Conservation (phyloP, 2,329 filamentous ascomycete species). For the Aspergillus arachidicola region DNA sequence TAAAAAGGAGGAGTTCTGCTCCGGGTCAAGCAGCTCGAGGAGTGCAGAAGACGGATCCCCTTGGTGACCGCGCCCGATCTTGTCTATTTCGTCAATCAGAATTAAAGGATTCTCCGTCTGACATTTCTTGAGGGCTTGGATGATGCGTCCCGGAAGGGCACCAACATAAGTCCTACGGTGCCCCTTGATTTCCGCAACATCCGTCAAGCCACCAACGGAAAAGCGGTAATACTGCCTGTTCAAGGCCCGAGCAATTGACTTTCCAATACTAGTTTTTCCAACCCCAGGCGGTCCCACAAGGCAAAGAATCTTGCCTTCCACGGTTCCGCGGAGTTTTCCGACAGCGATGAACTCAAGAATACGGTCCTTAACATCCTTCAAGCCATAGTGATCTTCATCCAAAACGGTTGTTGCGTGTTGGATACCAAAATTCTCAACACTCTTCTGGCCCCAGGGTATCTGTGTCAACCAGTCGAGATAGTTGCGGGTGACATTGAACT, state of each 20-base stretch:
- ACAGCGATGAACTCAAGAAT: constrained; percentile 98
- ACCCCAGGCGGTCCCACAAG: constrained; percentile 97
- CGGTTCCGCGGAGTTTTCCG: constrained; percentile 92
- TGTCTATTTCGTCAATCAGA: constrained; percentile 96
- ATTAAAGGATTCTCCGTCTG: constrained; percentile 98
- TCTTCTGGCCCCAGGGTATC: constrained; percentile 94
- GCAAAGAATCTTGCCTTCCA: constrained; percentile 97
- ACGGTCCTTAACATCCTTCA: constrained; percentile 98
- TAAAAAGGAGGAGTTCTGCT: constrained; percentile 95
- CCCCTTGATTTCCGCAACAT: constrained; percentile 98
- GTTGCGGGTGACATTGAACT: constrained; percentile 98
- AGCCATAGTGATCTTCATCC: constrained; percentile 93
- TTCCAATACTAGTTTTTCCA: constrained; percentile 98
- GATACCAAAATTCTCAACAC: constrained; percentile 95
- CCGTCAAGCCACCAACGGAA: constrained; percentile 93
- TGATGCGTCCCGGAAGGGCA: constrained; percentile 91
- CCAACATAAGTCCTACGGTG: constrained; percentile 96
- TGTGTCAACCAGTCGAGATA: constrained; percentile 99
- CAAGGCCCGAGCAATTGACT: constrained; percentile 91
- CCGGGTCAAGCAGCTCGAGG: constrained; percentile 89
- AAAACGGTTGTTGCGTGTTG: constrained; percentile 85
- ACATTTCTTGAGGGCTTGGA: constrained; percentile 97
- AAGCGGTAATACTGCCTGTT: constrained; percentile 98
- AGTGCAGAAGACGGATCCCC: constrained; percentile 94
- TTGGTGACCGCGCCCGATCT: constrained; percentile 94